Evolutionary conservation across 345 rosid genomes (phyloP), one percentile per base, ranked within the genome.

Genomic region (Streptanthus diversifolius): DNA sequence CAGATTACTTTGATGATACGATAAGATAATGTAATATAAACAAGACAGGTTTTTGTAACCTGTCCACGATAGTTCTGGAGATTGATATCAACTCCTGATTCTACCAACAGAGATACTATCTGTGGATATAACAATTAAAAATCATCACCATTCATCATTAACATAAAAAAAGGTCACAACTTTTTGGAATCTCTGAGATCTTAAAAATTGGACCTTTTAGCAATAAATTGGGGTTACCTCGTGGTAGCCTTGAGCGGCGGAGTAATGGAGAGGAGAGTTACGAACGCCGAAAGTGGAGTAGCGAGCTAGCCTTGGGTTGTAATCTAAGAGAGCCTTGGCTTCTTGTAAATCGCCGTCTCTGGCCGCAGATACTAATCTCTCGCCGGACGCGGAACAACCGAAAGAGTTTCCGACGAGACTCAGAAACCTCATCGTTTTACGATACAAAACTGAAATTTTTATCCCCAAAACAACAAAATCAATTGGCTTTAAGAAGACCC

Each of bases 361-460:
- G 29, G 97, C 99, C 8, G 97, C 99, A 0, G 99, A 91, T 71
- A 95, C 97, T 76, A 95, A 80, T 47, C 97, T 88, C 64, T 95
- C 99, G 72, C 99, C 99, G n/a, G 97, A 91, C 15, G 96, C 99
- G 3, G 99, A 95, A 82, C 99, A 95, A 5, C 99, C 99, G 63
- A 95, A 88, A 2, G 98, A 95, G 77, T 95, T 95, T 2, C 97
- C 93, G 81, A 95, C 84, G 68, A 95, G 81, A 87, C 89, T 88
- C 11, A 91, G 74, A 48, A 95, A 85, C 80, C 85, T 86, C 98
- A 93, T 85, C 81, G 66, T 65, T 22, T 49, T 70, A 29, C 56
- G 47, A 65, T 48, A 66, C 29, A 70, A 64, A 48, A 41, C 18
- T 15, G 43, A 30, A 77, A 77, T 64, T 43, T 77, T 64, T 40